A percentile compares a stretch with the other conserved stretches of the same genome.
Conservation (phyloP, 257 asterid genomes). For the Scutellaria galericulata region DNA sequence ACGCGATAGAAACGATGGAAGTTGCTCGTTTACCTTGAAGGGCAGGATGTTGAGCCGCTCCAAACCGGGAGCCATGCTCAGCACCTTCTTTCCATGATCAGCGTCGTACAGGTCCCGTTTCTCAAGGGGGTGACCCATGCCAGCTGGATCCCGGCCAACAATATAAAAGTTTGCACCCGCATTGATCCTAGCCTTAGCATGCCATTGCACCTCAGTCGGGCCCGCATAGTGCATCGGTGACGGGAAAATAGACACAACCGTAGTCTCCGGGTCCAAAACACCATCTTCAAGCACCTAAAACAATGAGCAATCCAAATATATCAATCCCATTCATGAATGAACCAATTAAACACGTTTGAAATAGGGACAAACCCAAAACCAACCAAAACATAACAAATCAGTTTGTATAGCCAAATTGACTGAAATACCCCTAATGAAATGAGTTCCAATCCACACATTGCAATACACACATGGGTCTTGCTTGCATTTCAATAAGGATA, state of each 20-base stretch:
- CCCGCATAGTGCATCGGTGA: constrained; percentile 99
- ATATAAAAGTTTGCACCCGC: constrained; percentile 95
- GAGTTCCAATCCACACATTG: no score
- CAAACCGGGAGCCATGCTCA: constrained; percentile 95
- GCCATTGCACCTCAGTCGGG: constrained; percentile 98
- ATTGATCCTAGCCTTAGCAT: constrained; percentile 91
- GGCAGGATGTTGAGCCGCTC: constrained; percentile 92
- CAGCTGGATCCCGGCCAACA: constrained; percentile 97
- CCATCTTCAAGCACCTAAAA: constrained; percentile 89
- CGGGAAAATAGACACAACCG: constrained; percentile 92
- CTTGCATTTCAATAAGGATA: no score
- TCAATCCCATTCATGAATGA: no score
- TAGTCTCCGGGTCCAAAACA: constrained; percentile 88
- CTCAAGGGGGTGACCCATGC: constrained; percentile 92
- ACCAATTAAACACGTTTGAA: no score
- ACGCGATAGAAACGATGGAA: neutral
- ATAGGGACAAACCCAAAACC: no score
- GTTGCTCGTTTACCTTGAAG: constrained; percentile 64
- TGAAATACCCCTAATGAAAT: no score
- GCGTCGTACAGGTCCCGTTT: constrained; percentile 87
- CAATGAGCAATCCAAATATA: neutral
- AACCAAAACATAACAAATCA: no score
- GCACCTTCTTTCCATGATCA: constrained; percentile 92
- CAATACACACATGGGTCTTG: no score
- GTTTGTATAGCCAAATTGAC: no score